A percentile compares a stretch with the other conserved stretches of the same genome.
Evolutionary conservation across 2,329 filamentous ascomycete genomes (phyloP).

Genomic region (Fusarium protoensiforme): DNA sequence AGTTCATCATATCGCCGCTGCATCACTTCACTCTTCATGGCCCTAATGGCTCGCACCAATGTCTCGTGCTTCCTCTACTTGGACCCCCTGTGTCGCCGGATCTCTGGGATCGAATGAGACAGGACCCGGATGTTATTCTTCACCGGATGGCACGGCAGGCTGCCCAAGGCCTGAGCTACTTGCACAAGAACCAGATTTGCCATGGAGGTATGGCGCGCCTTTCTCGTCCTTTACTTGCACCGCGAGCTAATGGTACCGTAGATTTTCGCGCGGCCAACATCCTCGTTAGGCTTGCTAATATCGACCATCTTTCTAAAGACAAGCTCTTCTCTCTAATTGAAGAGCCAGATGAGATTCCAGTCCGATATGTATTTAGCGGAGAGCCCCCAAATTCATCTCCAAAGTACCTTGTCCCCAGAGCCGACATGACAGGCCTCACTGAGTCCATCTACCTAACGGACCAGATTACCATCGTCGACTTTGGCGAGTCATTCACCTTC

Average conservation of each 20-base stretch:
- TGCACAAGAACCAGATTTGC: constrained; percentile 44
- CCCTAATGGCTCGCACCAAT: constrained; percentile 42
- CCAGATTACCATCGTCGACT: constrained; percentile 37
- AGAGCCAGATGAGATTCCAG: background rate
- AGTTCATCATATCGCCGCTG: background rate
- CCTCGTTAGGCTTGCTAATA: constrained; percentile 27
- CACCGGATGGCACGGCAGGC: constrained; percentile 35
- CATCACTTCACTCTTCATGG: background rate
- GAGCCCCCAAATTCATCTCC: constrained; percentile 27
- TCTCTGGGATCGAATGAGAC: background rate
- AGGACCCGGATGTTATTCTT: constrained; percentile 4
- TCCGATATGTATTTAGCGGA: constrained; percentile 7
- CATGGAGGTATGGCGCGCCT: constrained; percentile 42
- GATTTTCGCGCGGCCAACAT: constrained; percentile 46
- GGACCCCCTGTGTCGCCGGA: constrained; percentile 40
- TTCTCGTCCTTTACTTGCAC: background rate
- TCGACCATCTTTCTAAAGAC: constrained; percentile 38
- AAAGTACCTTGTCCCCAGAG: constrained; percentile 37
- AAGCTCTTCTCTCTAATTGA: constrained; percentile 34
- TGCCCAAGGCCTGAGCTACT: constrained; percentile 30
- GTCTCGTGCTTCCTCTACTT: constrained; percentile 42
- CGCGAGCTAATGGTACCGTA: background rate
- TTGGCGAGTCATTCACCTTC: constrained; percentile 36
- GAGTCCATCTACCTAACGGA: constrained; percentile 14
- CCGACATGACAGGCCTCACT: background rate